Evolutionary conservation across 371 early-diverging fungal species (phyloP).

Genomic region (Zychaea mexicana): DNA sequence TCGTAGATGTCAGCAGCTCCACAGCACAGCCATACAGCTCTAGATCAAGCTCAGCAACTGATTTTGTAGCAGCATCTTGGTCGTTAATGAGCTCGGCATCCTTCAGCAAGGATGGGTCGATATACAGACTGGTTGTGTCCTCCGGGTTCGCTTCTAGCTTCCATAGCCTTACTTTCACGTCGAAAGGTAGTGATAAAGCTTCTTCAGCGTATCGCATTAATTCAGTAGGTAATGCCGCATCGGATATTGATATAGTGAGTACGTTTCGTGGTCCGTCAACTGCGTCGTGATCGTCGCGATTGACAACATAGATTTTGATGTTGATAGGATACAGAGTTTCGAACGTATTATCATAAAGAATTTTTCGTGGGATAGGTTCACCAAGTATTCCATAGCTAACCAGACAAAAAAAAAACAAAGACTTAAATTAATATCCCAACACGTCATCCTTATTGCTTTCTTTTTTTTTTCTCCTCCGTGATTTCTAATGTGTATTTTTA

Average conservation of each 20-base stretch:
- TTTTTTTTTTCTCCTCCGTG: too few species aligned
- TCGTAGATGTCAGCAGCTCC: too few species aligned
- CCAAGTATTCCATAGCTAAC: neutral
- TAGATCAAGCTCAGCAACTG: too few species aligned
- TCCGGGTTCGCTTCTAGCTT: neutral
- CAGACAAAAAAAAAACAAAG: neutral
- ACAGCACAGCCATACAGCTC: too few species aligned
- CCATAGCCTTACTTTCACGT: neutral
- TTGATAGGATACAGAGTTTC: neutral
- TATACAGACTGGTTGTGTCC: too few species aligned
- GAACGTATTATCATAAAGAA: neutral
- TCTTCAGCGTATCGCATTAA: neutral
- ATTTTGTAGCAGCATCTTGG: neutral
- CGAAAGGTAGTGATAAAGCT: neutral
- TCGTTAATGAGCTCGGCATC: neutral
- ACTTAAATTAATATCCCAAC: too few species aligned
- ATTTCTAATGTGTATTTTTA: too few species aligned
- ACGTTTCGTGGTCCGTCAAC: too few species aligned
- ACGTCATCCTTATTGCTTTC: too few species aligned
- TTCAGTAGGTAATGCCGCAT: neutral
- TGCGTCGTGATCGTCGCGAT: neutral
- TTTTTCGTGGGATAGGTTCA: neutral
- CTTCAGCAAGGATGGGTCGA: neutral
- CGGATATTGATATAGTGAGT: neutral
- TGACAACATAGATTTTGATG: neutral